Base-by-base conservation (phyloP, 352 stramenopile genomes). In the Globisporangium alternatum region DNA sequence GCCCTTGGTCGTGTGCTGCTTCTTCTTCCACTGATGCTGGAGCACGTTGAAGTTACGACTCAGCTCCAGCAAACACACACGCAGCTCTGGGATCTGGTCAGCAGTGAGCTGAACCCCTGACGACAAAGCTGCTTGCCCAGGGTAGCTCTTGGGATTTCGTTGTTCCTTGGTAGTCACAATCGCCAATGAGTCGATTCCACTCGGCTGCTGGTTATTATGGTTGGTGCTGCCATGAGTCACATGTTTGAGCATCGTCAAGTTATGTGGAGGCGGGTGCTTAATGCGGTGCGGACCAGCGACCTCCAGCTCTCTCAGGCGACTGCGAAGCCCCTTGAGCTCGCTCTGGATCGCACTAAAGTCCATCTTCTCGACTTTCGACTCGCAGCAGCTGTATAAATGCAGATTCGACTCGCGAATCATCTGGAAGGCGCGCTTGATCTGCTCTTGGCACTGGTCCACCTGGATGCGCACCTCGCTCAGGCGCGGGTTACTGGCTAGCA, bases 41-140 rank as follows among this genome's bases (percentile, higher is more conserved):
- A 92, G 65, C 25, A 83, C 15, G n/a, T 89, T 86, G 22, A 94
- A 69, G 58, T 90, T 91, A 3, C 78, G 77, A 4, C 78, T 85
- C 39, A 94, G 61, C 61, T 94, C 85, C 5, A 94, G 65, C 3
- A 94, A 62, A 33, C 80, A 88, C 3, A 91, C 78, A 9, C 85
- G 85, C 33, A 94, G 63, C 51, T 88, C 76, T 48, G 85, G 83
- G 8, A 94, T 76, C 51, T 91, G 80, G 0, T 67, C 62, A 0
- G 54, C 51, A 6, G 67, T 67, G 5, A 88, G 57, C 28, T 78
- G 66, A 1, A 77, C 45, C 3, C 57, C 53, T 22, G 61, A 7
- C 15, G 19, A 28, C 2, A 28, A 28, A 28, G 25, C 25, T 10
- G n/a, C 28, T 39, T n/a, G 21, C 10, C 17, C 17, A 51, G 30